Conservation (phyloP, 345 rosid genomes). For the Orychophragmus violaceus region DNA sequence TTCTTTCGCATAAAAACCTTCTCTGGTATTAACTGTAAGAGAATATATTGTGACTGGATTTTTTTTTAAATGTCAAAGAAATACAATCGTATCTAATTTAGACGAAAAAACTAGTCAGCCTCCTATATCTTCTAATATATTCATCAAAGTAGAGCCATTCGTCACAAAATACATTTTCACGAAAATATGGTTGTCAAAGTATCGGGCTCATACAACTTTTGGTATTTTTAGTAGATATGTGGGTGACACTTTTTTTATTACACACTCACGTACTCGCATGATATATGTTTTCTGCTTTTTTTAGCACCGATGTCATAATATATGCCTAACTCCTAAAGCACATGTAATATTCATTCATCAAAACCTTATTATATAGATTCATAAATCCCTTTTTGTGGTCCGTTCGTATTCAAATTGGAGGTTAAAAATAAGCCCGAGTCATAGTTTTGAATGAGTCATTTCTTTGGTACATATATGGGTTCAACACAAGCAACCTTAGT, state of each 20-base stretch:
- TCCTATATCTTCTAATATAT: too few species aligned
- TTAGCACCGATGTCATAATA: neutral
- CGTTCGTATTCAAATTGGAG: neutral
- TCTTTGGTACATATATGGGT: neutral
- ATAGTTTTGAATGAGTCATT: too few species aligned
- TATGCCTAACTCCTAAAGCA: conserved; percentile 23
- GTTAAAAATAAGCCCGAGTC: neutral
- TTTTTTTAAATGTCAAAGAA: too few species aligned
- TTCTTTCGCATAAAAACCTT: too few species aligned
- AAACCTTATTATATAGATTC: neutral
- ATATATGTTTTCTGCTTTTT: conserved; percentile 21
- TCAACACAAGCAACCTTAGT: neutral
- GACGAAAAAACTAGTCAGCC: too few species aligned
- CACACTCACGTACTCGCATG: conserved; percentile 24
- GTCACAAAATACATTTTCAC: too few species aligned
- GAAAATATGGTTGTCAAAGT: too few species aligned
- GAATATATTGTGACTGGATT: too few species aligned
- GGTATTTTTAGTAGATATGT: too few species aligned
- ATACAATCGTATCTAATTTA: too few species aligned
- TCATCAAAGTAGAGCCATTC: too few species aligned
- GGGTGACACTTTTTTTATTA: neutral
- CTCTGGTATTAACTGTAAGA: too few species aligned
- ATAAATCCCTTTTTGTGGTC: neutral
- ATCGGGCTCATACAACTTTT: conserved; percentile 17
- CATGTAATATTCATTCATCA: conserved; percentile 4